These are phyloP conservation scores for Cystobasidium tubakii DNA, from an alignment of 768 basidiomycete genomes.

Conservation along the genomic window DNA sequence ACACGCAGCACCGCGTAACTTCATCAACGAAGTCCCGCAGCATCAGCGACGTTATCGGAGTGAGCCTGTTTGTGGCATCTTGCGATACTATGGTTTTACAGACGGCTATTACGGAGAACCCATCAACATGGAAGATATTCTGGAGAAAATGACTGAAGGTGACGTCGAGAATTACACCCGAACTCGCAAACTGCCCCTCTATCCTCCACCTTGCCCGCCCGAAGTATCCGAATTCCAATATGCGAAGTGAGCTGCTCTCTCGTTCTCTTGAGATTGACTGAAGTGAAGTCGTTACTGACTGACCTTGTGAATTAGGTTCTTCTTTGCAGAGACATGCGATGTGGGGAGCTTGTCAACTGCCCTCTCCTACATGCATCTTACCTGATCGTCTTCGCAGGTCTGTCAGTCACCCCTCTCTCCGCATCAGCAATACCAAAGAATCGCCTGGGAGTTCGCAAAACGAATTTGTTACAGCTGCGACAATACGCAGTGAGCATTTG, in stretches of 20 bases:
- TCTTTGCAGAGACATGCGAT: too few species aligned
- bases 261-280: too few species aligned
- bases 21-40: not conserved
- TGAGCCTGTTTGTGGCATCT: not conserved
- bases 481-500: too few species aligned
- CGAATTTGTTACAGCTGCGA: too few species aligned
- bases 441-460: too few species aligned
- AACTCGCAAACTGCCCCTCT: not conserved
- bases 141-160: not conserved
- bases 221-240: not conserved
- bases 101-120: not conserved
- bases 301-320: too few species aligned
- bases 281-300: too few species aligned
- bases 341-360: too few species aligned
- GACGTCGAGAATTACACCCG: not conserved
- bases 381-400: too few species aligned
- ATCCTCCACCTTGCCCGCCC: not conserved
- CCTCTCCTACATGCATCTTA: too few species aligned
- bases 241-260: not conserved
- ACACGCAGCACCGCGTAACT: not conserved
- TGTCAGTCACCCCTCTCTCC: too few species aligned
- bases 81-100: not conserved
- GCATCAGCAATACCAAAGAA: too few species aligned
- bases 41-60: not conserved
- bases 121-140: not conserved